Evolutionary conservation across 441 rosid species (phyloP).

Genomic region (Pelargonium hybrid): DNA sequence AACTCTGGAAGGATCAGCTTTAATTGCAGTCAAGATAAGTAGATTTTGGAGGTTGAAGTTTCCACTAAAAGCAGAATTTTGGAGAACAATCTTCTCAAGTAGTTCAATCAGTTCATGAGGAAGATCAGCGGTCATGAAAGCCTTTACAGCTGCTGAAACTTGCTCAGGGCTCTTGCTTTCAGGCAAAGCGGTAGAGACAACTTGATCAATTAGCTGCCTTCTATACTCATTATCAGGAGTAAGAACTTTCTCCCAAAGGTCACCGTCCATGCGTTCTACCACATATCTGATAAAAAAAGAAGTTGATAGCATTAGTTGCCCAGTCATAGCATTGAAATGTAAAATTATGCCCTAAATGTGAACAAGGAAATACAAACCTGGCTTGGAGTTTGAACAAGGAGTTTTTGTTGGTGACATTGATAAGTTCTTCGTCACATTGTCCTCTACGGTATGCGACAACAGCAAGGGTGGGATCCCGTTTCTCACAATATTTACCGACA

Average conservation of each 20-base stretch:
- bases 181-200: constrained; percentile 96
- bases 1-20: constrained; percentile 96
- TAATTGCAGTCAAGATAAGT: constrained; percentile 90
- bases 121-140: constrained; percentile 99
- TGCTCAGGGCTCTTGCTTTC: constrained; percentile 99
- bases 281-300: constrained; percentile 57
- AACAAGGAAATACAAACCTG: constrained; percentile 44
- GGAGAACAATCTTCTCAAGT: constrained; percentile 98
- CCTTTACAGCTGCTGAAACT: constrained; percentile 99
- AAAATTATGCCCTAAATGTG: constrained; percentile 6
- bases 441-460: constrained; percentile 98
- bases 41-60: constrained; percentile 95
- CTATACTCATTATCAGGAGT: constrained; percentile 82
- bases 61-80: constrained; percentile 99
- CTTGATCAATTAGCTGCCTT: constrained; percentile 98
- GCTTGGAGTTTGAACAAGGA: constrained; percentile 97
- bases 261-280: constrained; percentile 98
- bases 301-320: constrained; percentile 11
- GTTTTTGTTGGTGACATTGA: constrained; percentile 91
- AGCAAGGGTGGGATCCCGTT: constrained; percentile 98
- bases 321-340: constrained; percentile 3
- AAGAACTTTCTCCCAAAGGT: constrained; percentile 97
- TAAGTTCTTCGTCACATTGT: constrained; percentile 94
- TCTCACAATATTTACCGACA: constrained; percentile 98
- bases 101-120: constrained; percentile 99